Conservation (phyloP, 768 basidiomycete species). For the Lyophyllum atratum region DNA sequence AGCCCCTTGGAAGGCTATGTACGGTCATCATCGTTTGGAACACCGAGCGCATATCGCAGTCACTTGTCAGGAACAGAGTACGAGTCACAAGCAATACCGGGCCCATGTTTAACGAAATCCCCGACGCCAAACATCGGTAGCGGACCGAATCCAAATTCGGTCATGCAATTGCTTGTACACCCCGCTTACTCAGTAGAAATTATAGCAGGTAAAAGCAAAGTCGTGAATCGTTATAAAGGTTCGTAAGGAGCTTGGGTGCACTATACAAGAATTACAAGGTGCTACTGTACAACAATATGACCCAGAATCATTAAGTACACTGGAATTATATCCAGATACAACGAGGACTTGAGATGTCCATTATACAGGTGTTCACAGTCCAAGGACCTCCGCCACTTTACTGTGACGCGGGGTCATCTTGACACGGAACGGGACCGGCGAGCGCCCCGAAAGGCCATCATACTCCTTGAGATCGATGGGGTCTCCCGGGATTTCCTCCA, state of each 20-base stretch:
- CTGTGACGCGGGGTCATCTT: conserved; percentile 32
- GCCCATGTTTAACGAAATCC: neutral
- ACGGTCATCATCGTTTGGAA: neutral
- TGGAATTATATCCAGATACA: conserved; percentile 1
- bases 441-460: conserved; percentile 46
- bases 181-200: neutral
- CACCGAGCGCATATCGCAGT: neutral
- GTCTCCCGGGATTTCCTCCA: conserved; percentile 41
- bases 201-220: neutral
- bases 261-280: neutral
- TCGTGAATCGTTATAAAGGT: neutral
- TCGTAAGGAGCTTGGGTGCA: neutral
- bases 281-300: neutral
- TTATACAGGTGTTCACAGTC: conserved; percentile 1
- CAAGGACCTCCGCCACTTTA: conserved; percentile 27
- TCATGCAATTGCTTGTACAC: neutral
- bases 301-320: neutral
- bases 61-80: neutral
- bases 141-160: neutral
- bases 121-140: neutral
- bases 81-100: neutral
- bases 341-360: neutral
- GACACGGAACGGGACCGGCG: conserved; percentile 44
- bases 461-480: conserved; percentile 49
- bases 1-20: neutral